Conservation (phyloP, 2,329 filamentous ascomycete species). For the Monilinia fructigena region DNA sequence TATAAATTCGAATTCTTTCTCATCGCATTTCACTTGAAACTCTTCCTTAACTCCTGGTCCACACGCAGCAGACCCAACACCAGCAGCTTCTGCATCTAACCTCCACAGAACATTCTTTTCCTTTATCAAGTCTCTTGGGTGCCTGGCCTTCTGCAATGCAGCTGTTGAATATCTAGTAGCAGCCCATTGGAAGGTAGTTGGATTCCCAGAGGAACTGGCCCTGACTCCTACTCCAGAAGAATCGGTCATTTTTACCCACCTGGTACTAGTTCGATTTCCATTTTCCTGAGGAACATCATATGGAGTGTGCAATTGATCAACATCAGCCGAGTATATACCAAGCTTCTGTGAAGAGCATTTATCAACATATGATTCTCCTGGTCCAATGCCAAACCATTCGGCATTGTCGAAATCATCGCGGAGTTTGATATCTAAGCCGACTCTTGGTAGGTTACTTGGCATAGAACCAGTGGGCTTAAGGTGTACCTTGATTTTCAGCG, state of each 20-base stretch:
- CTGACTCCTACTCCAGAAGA: conserved; percentile 6
- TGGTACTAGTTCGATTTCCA: conserved; percentile 27
- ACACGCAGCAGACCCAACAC: conserved; percentile 50
- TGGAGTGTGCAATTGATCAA: conserved; percentile 54
- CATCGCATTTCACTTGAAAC: conserved; percentile 22
- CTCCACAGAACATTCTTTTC: conserved; percentile 46
- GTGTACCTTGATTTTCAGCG: conserved; percentile 48
- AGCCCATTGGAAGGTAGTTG: conserved; percentile 44
- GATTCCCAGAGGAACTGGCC: conserved; percentile 30
- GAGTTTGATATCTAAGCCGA: conserved; percentile 59
- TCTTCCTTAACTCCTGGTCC: conserved; percentile 37
- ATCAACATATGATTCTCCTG: conserved; percentile 65
- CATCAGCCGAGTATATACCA: conserved; percentile 50
- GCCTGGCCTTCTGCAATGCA: conserved; percentile 56
- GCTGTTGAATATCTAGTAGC: conserved; percentile 49
- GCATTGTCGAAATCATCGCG: conserved; percentile 48
- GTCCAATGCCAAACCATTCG: conserved; percentile 66
- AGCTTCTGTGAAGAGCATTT: conserved; percentile 60
- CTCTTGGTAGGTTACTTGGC: conserved; percentile 57
- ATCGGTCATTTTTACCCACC: conserved; percentile 21
- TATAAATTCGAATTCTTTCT: conserved; percentile 21
- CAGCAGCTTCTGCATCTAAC: conserved; percentile 46
- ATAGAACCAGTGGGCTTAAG: conserved; percentile 48
- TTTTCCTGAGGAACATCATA: conserved; percentile 64
- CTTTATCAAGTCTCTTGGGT: conserved; percentile 60